phyloP scores from a whole-genome alignment of 768 basidiomycete genomes.

The Tylopilus subfusipes region DNA sequence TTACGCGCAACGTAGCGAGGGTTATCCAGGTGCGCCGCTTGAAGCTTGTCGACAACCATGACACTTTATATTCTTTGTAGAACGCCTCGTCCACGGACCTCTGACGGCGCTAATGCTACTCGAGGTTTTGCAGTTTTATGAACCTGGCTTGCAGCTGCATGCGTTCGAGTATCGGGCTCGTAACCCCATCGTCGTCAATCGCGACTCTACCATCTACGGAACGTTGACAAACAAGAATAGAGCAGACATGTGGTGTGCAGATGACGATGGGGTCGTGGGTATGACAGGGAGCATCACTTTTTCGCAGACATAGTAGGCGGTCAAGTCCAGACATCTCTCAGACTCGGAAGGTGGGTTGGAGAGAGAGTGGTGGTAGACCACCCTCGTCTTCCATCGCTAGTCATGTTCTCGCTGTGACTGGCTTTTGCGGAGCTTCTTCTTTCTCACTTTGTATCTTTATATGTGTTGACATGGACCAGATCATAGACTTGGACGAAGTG shows the following conservation, averaged over 20 bases:
- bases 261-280: conserved; percentile 55
- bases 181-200: conserved; percentile 58
- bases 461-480: neutral
- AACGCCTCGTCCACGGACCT: conserved; percentile 83
- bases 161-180: conserved; percentile 68
- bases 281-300: conserved; percentile 58
- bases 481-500: conserved; percentile 16
- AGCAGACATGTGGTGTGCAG: conserved; percentile 55
- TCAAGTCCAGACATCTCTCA: neutral
- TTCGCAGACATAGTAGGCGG: conserved; percentile 1
- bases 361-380: no score
- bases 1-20: conserved; percentile 63
- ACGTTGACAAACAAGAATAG: conserved; percentile 36
- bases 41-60: neutral
- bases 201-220: conserved; percentile 46
- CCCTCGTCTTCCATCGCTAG: neutral
- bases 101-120: conserved; percentile 77
- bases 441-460: neutral
- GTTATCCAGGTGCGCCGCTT: conserved; percentile 55
- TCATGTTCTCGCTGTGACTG: neutral
- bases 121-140: conserved; percentile 52
- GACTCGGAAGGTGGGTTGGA: no score
- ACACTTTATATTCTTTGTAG: conserved; percentile 34
- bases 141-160: conserved; percentile 44
- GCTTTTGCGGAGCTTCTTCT: no score